phyloP scores from a whole-genome alignment of 2,329 filamentous ascomycete genomes.

The Microdochium paspali region DNA sequence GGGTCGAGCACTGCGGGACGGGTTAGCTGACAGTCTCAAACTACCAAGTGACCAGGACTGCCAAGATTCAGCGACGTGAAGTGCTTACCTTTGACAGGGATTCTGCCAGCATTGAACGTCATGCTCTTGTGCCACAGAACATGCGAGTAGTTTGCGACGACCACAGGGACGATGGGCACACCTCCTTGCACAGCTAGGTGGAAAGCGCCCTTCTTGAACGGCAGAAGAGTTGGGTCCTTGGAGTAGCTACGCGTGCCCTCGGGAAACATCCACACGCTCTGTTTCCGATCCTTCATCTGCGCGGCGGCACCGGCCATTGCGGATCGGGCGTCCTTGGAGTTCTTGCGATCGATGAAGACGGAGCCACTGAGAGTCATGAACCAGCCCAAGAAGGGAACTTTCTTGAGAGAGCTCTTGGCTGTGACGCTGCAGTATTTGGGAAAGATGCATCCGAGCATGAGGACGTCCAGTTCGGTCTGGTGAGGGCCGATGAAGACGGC shows the following conservation, averaged over 20 bases:
- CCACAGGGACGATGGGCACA: conserved; percentile 83
- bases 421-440: conserved; percentile 88
- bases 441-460: conserved; percentile 84
- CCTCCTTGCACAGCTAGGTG: conserved; percentile 90
- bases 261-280: conserved; percentile 80
- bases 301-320: conserved; percentile 77
- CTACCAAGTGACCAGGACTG: not conserved
- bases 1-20: conserved; percentile 59
- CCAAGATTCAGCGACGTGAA: no score
- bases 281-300: conserved; percentile 63
- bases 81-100: conserved; percentile 68
- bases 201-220: conserved; percentile 99
- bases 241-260: conserved; percentile 92
- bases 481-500: conserved; percentile 93
- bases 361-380: conserved; percentile 84
- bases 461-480: conserved; percentile 90
- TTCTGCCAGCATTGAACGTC: conserved; percentile 57
- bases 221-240: conserved; percentile 68
- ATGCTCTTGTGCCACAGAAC: conserved; percentile 55
- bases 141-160: conserved; percentile 72
- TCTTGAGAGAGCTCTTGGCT: conserved; percentile 76
- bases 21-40: no score
- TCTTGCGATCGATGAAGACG: conserved; percentile 91
- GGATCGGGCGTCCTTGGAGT: conserved; percentile 69
- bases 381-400: conserved; percentile 81